Conservation (phyloP, 2,329 filamentous ascomycete species). For the Ploettnerulaceae sp. region DNA sequence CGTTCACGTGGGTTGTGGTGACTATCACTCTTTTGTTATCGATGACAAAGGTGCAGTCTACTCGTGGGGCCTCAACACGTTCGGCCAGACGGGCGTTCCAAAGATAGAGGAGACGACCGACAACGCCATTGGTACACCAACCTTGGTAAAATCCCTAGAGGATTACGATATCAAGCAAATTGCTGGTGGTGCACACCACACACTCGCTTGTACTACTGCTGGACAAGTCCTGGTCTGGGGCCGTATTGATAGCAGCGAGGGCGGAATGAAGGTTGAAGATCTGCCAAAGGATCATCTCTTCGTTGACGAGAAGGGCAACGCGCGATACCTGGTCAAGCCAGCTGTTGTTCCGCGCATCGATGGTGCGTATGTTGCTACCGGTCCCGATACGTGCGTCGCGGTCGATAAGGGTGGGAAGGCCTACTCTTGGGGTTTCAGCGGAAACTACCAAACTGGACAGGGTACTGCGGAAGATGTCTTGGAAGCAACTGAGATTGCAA, state of each 20-base stretch:
- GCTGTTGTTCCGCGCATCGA: slow-evolving; percentile 51
- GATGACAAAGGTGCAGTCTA: slow-evolving; percentile 65
- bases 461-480: slow-evolving; percentile 75
- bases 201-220: slow-evolving; percentile 54
- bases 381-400: slow-evolving; percentile 69
- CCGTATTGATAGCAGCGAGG: slow-evolving; percentile 48
- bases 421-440: slow-evolving; percentile 76
- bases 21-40: slow-evolving; percentile 78
- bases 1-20: slow-evolving; percentile 50
- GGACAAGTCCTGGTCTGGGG: slow-evolving; percentile 59
- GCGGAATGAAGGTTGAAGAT: slow-evolving; percentile 52
- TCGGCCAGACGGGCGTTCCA: slow-evolving; percentile 69
- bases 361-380: slow-evolving; percentile 56
- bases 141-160: slow-evolving; percentile 59
- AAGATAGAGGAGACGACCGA: slow-evolving; percentile 62
- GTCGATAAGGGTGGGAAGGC: slow-evolving; percentile 64
- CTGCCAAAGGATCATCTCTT: slow-evolving; percentile 55
- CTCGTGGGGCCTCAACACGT: slow-evolving; percentile 84
- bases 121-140: slow-evolving; percentile 67
- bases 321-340: slow-evolving; percentile 69
- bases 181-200: slow-evolving; percentile 72
- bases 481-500: slow-evolving; percentile 74
- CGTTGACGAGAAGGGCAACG: slow-evolving; percentile 57
- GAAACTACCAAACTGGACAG: slow-evolving; percentile 75
- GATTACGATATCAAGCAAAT: slow-evolving; percentile 62